Evolutionary conservation across 2,329 filamentous ascomycete species (phyloP).

Genomic region (Fusarium scirpi): DNA sequence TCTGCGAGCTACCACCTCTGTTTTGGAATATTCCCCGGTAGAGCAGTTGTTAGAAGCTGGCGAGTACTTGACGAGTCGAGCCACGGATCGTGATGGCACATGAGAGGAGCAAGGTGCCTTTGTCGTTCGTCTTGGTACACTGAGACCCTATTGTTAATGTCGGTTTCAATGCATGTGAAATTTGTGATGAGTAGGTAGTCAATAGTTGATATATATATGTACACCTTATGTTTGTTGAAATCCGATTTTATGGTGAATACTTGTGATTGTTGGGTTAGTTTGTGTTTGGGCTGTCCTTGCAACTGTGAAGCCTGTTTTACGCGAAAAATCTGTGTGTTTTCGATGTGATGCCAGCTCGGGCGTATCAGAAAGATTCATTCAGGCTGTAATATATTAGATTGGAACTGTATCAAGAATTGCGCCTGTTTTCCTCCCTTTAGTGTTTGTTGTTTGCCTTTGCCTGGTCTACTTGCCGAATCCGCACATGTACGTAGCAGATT

Average conservation of each 20-base stretch:
- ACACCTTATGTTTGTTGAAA: background rate
- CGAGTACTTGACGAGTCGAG: too few relatives aligned
- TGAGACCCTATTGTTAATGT: background rate
- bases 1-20: too few relatives aligned
- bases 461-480: background rate
- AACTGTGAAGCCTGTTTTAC: background rate
- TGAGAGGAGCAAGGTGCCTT: background rate
- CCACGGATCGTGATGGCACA: background rate
- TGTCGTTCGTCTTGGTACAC: background rate
- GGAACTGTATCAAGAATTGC: background rate
- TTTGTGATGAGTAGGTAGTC: background rate
- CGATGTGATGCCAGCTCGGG: background rate
- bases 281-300: background rate
- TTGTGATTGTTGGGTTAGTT: background rate
- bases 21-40: too few relatives aligned
- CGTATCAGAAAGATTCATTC: background rate
- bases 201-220: background rate
- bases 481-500: background rate
- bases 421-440: background rate
- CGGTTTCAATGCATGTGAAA: background rate
- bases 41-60: too few relatives aligned
- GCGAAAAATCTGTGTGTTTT: background rate
- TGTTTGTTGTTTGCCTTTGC: background rate
- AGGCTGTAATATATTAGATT: background rate
- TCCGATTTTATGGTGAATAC: background rate